Base-by-base conservation (phyloP, 768 basidiomycete species). In the Psilocybe cubensis region DNA sequence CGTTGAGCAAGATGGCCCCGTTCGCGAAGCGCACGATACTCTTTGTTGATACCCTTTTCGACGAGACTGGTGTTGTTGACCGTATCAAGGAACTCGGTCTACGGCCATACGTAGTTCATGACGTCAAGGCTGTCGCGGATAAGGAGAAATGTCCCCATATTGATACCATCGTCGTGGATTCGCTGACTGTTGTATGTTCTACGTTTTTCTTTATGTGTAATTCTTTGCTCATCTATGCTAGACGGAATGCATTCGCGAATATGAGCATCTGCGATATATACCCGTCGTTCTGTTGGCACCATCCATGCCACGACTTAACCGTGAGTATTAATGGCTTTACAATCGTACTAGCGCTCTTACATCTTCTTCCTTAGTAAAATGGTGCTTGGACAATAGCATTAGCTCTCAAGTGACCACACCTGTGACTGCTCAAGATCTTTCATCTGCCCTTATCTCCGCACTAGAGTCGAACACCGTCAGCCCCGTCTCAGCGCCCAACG, bases 331-430 rank as follows among this genome's bases (percentile, higher is more conserved):
- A 41, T 28, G 59, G 38, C 24, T 54, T 24, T 38, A 38, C 10
- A n/a, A 38, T 25, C 18, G n/a, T 49, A 23, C 43, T 18, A 18
- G 21, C 31, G 18, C 40, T 50, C 11, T 25, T 21, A 42, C 23
- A 41, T 59, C 25, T 48, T 57, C 17, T 54, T 47, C 59, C 54
- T 4, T 72, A 87, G 94, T 97, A 66, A 96, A 96, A 83, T 95
- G 93, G 89, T 97, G 95, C 70, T 76, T 96, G 52, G 95, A 97
- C 74, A 95, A 96, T 74, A 94, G 94, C 60, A 96, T 99, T 68
- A 92, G 89, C 60, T 91, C 96, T 14, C 94, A 97, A 68, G 87
- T 96, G 64, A 97, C 94, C 1, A 93, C 93, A 1, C 96, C 96
- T 6, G 87, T 94, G 29, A 85, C 86, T 10, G 82, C 89, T 1